Base-by-base conservation (phyloP, 164 flowering plant species). In the Paratinospora sagittata region DNA sequence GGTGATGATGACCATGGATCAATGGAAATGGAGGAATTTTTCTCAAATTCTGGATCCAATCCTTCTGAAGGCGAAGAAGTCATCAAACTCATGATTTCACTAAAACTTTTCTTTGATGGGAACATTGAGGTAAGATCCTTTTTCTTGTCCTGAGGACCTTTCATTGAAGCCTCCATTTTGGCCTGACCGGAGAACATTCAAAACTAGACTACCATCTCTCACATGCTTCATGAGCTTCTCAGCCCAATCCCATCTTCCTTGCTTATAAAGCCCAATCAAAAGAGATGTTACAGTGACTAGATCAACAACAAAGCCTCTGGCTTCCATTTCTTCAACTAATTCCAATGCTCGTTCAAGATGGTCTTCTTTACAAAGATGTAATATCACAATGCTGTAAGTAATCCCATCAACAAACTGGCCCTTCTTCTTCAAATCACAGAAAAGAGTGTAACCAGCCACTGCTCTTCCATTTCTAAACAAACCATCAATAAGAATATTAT, bases 291-390 rank as follows among this genome's bases (percentile, higher is more conserved):
- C 66, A 0, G 97, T 93, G 57, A 93, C 88, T 34, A 96, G 76
- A 83, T 91, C 98, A 49, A 96, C 96, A 63, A 76, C 84, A 75
- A 90, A 88, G 8, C 96, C 97, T 78, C 95, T 83, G 9, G 72
- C 81, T 76, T 90, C 95, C 98, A 96, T 96, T 78, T 96, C 99
- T 66, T 91, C 92, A 62, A 86, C 93, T 78, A 92, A 70, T 14
- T 73, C 70, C 10, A 92, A 73, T 14, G 97, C 94, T 70, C 81
- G 88, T 73, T 86, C 91, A 27, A 93, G 75, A 73, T 70, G 81
- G 27, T 82, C 85, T 78, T 90, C 97, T 77, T 76, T 84, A 73
- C 92, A 85, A 17, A 89, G 82, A 72, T 88, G 90, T 77, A 82
- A 69, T 33, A 84, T 80, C 65, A 96, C 88, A 80, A 93, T 91